phyloP scores from a whole-genome alignment of 2,329 filamentous ascomycete species.

The Phoma sp. region DNA sequence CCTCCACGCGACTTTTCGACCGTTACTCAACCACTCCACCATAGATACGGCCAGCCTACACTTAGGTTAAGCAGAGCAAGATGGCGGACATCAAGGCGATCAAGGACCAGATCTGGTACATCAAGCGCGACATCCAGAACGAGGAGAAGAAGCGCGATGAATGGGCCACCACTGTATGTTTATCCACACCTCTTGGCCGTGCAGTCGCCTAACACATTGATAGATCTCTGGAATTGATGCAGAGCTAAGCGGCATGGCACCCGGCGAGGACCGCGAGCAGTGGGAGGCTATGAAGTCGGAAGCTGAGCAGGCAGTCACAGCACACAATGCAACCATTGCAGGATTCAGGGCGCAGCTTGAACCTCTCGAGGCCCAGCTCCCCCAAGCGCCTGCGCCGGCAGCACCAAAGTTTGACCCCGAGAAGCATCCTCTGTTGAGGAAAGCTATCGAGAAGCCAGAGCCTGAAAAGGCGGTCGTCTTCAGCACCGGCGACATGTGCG shows the following conservation, averaged over 20 bases:
- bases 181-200: not conserved
- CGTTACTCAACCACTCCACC: not conserved
- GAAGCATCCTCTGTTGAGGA: conserved; percentile 77
- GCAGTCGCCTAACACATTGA: not conserved
- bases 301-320: conserved; percentile 80
- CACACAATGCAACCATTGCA: conserved; percentile 80
- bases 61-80: not conserved
- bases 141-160: conserved; percentile 29
- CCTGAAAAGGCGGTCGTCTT: conserved; percentile 62
- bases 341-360: conserved; percentile 69
- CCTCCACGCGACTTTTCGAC: conserved; percentile 8
- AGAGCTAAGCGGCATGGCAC: conserved; percentile 56
- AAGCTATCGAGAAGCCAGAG: conserved; percentile 52
- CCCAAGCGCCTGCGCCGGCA: conserved; percentile 47
- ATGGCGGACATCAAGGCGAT: conserved; percentile 38
- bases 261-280: conserved; percentile 80
- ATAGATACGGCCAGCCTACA: not conserved
- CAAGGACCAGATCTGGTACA: conserved; percentile 37
- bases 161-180: conserved; percentile 27
- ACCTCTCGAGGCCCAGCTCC: conserved; percentile 57
- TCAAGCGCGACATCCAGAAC: conserved; percentile 32
- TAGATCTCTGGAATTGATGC: conserved; percentile 10
- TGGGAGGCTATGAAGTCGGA: conserved; percentile 82
- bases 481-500: conserved; percentile 86
- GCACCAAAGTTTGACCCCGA: conserved; percentile 76